Conservation (phyloP, 2,329 filamentous ascomycete genomes). For the Cryphonectria radicalis region DNA sequence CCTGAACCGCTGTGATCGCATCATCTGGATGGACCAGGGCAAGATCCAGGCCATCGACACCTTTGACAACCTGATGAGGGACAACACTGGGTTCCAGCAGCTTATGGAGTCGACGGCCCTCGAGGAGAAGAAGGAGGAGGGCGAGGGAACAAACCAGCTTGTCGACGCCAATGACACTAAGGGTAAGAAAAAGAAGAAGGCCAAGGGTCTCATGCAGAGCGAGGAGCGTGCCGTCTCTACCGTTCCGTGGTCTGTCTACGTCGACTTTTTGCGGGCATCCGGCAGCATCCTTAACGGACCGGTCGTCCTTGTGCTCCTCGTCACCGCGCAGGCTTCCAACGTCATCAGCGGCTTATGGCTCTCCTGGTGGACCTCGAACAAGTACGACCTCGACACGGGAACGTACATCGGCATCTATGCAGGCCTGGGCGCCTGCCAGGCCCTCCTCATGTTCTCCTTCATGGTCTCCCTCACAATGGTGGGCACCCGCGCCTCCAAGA, state of each 20-base stretch:
- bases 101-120: conserved; percentile 85
- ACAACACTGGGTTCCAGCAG: conserved; percentile 76
- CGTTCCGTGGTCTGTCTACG: conserved; percentile 64
- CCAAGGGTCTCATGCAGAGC: conserved; percentile 69
- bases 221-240: conserved; percentile 50
- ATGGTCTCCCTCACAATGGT: conserved; percentile 64
- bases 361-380: conserved; percentile 71
- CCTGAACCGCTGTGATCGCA: conserved; percentile 84
- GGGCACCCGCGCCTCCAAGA: conserved; percentile 67
- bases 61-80: conserved; percentile 82
- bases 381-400: conserved; percentile 60
- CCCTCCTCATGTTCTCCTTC: conserved; percentile 65
- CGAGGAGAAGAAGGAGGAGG: conserved; percentile 65
- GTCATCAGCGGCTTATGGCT: conserved; percentile 73
- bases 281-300: conserved; percentile 60
- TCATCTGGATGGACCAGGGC: conserved; percentile 91
- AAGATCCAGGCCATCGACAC: conserved; percentile 85
- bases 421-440: conserved; percentile 59
- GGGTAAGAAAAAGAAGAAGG: conserved; percentile 59
- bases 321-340: conserved; percentile 66
- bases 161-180: conserved; percentile 40
- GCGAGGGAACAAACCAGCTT: conserved; percentile 47
- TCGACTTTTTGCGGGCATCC: conserved; percentile 63
- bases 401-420: conserved; percentile 58
- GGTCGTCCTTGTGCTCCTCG: conserved; percentile 53